Percentiles rank a stretch among this genome's conserved stretches.
These are phyloP conservation scores for Tilletia setariae DNA, from an alignment of 1,284 basidiomycete genomes.

Conservation along the genomic window DNA sequence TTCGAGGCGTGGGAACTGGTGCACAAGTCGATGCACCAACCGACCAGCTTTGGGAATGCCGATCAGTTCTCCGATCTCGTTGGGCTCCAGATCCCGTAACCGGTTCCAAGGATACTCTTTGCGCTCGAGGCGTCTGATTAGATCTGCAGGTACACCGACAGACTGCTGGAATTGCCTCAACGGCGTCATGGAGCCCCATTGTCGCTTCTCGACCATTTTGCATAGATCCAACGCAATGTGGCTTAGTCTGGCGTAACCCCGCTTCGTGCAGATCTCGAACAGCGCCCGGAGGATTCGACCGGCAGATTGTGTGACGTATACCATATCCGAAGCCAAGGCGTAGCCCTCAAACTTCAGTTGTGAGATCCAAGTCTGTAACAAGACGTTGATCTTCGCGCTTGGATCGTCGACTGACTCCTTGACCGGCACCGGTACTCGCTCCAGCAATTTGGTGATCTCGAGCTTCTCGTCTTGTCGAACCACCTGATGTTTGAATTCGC, in stretches of 20 bases:
- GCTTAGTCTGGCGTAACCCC: slow-evolving; percentile 94
- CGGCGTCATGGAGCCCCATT: slow-evolving; percentile 97
- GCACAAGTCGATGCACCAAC: slow-evolving; percentile 88
- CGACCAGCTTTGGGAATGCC: slow-evolving; percentile 82
- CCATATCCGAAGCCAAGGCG: slow-evolving; percentile 97
- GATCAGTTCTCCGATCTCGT: slow-evolving; percentile 74
- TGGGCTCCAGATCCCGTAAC: slow-evolving; percentile 50
- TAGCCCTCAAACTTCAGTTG: slow-evolving; percentile 93
- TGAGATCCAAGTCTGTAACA: slow-evolving; percentile 92
- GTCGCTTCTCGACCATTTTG: slow-evolving; percentile 78
- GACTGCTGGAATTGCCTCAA: slow-evolving; percentile 78
- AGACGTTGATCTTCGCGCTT: slow-evolving; percentile 93
- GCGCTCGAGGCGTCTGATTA: slow-evolving; percentile 87
- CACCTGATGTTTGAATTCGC: slow-evolving; percentile 89
- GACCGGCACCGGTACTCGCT: slow-evolving; percentile 93
- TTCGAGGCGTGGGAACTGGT: slow-evolving; percentile 93
- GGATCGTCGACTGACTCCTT: slow-evolving; percentile 96
- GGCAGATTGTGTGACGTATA: slow-evolving; percentile 65
- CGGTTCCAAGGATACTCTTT: slow-evolving; percentile 69
- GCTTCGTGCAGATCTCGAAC: slow-evolving; percentile 96
- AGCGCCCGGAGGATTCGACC: slow-evolving; percentile 84
- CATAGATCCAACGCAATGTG: slow-evolving; percentile 87
- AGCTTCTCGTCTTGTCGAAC: slow-evolving; percentile 61
- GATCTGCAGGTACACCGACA: slow-evolving; percentile 71
- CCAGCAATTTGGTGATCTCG: slow-evolving; percentile 86